These are phyloP conservation scores for Edaphochlamys debaryana DNA, from an alignment of 139 green algal genomes.

Conservation along the genomic window DNA sequence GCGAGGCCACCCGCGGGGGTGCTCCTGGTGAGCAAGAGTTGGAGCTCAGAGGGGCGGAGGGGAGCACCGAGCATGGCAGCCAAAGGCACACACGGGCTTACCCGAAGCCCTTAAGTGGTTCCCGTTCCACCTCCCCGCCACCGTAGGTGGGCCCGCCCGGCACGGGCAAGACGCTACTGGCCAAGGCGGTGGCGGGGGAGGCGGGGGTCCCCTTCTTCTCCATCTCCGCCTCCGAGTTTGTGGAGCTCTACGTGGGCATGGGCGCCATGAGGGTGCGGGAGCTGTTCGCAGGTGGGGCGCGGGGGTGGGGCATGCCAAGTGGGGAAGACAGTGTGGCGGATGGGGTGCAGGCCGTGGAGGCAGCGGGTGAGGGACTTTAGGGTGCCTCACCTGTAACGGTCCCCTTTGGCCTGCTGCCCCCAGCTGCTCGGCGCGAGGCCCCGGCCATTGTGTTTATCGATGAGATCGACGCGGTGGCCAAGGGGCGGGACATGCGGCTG, in stretches of 20 bases:
- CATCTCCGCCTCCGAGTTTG: constrained; percentile 87
- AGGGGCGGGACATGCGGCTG: constrained; percentile 80
- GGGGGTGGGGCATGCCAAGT: too few species aligned
- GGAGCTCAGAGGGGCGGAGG: too few species aligned
- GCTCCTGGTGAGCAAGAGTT: constrained; percentile 70
- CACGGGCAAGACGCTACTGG: constrained; percentile 90
- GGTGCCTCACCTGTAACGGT: too few species aligned
- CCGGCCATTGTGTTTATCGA: constrained; percentile 96
- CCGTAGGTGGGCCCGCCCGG: constrained; percentile 75
- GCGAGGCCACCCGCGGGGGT: constrained; percentile 80
- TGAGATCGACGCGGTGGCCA: constrained; percentile 90
- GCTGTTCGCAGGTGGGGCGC: constrained; percentile 75
- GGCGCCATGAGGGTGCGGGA: constrained; percentile 85
- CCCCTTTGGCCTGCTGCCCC: neutral
- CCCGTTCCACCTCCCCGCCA: constrained; percentile 56
- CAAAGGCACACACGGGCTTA: too few species aligned
- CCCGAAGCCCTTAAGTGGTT: too few species aligned
- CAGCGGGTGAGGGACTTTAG: too few species aligned
- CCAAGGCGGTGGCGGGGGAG: constrained; percentile 76
- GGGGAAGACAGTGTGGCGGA: too few species aligned
- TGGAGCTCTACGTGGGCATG: constrained; percentile 96
- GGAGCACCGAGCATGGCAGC: too few species aligned
- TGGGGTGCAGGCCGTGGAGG: too few species aligned
- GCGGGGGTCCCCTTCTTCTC: constrained; percentile 89
- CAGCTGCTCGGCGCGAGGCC: constrained; percentile 71